Conservation (phyloP, 495 filamentous ascomycete genomes). For the Annulohypoxylon bovei region DNA sequence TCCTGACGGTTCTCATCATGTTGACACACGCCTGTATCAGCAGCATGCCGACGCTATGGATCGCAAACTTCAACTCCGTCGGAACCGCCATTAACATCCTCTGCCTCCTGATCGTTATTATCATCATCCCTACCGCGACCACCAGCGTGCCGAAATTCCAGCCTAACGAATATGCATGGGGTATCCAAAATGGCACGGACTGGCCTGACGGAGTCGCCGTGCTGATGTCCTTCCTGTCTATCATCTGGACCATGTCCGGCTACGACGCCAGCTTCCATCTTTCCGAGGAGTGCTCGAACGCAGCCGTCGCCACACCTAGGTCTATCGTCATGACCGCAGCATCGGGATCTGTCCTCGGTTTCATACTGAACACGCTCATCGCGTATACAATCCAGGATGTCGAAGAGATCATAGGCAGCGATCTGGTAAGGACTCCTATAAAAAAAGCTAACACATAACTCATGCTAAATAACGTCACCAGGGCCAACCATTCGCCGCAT, state of each 20-base stretch:
- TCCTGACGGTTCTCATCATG: constrained; percentile 76
- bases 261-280: constrained; percentile 83
- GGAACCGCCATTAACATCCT: constrained; percentile 81
- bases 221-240: constrained; percentile 78
- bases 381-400: constrained; percentile 84
- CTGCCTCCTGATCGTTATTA: constrained; percentile 71
- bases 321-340: constrained; percentile 79
- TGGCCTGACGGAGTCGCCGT: constrained; percentile 77
- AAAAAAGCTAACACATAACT: not conserved
- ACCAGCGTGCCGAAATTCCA: constrained; percentile 69
- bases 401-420: constrained; percentile 65
- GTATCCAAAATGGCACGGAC: constrained; percentile 74
- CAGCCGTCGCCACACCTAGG: constrained; percentile 75
- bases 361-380: constrained; percentile 79
- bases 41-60: constrained; percentile 78
- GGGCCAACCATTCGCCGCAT: constrained; percentile 81
- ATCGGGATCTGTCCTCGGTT: constrained; percentile 75
- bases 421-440: constrained; percentile 52
- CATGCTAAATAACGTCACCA: not conserved
- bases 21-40: constrained; percentile 75
- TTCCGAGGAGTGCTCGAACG: constrained; percentile 81
- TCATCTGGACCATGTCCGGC: constrained; percentile 66
- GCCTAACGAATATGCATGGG: constrained; percentile 71
- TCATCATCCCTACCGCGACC: constrained; percentile 73
- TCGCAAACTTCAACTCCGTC: constrained; percentile 78